phyloP scores from a whole-genome alignment of 306 rosid species.

The Cucurbita ficifolia region DNA sequence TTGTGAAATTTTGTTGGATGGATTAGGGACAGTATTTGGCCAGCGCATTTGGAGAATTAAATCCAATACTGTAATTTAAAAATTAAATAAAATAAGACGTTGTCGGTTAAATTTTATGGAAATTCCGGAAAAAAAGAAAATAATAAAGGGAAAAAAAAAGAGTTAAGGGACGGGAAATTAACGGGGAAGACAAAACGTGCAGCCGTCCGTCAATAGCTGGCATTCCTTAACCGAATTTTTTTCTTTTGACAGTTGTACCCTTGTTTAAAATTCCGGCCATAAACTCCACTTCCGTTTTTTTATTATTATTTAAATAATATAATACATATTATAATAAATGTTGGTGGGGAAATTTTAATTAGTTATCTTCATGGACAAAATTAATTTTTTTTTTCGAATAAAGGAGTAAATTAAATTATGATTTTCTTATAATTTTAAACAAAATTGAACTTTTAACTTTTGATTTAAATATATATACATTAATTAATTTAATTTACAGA shows the following conservation, averaged over 20 bases:
- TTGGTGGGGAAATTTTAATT: neutral
- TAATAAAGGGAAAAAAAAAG: neutral
- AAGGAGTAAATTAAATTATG: too few relatives aligned
- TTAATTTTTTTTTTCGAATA: too few relatives aligned
- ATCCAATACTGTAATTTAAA: neutral
- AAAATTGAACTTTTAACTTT: too few relatives aligned
- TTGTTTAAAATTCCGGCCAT: neutral
- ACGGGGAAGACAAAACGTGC: neutral
- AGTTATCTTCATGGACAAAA: neutral
- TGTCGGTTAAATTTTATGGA: neutral
- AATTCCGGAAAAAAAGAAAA: neutral
- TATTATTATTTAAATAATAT: neutral
- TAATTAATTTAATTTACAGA: too few relatives aligned
- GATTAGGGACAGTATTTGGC: neutral
- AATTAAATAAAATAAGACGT: neutral
- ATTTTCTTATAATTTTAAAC: too few relatives aligned
- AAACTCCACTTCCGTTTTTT: neutral
- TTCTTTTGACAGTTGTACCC: neutral
- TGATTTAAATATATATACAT: too few relatives aligned
- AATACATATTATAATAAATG: neutral
- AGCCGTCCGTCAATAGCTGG: slow-evolving; percentile 9
- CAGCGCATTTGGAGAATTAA: neutral
- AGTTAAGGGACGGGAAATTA: neutral
- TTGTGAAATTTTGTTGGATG: neutral
- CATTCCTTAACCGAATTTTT: slow-evolving; percentile 1